A percentile compares a stretch with the other conserved stretches of the same genome.
These are phyloP conservation scores for Thalassiosira profunda DNA, from an alignment of 108 stramenopile genomes.

Conservation along the genomic window DNA sequence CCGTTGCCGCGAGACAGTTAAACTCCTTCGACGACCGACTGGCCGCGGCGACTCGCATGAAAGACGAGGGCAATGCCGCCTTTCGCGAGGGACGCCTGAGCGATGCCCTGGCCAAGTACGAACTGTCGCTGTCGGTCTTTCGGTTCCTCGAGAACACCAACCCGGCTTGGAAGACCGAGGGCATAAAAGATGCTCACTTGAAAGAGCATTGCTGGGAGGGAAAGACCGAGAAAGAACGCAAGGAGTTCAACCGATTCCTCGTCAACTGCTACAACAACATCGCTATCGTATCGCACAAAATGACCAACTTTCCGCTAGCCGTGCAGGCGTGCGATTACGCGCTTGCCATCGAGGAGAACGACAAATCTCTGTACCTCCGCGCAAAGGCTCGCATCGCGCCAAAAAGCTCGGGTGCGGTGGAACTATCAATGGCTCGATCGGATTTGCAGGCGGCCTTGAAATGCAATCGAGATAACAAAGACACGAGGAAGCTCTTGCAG, in stretches of 20 bases:
- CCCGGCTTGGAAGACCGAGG: conserved; percentile 28
- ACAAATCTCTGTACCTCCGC: conserved; percentile 41
- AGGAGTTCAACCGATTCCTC: conserved; percentile 21
- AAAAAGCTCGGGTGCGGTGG: conserved; percentile 27
- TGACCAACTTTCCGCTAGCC: conserved; percentile 20
- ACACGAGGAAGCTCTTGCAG: conserved; percentile 17
- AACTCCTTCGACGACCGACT: conserved; percentile 17
- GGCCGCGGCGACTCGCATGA: conserved; percentile 33
- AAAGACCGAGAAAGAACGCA: conserved; percentile 13
- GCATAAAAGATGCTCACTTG: conserved; percentile 50
- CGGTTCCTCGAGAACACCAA: conserved; percentile 40
- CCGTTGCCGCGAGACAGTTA: conserved; percentile 15
- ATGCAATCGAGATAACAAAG: conserved; percentile 22
- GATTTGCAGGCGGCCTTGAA: conserved; percentile 38
- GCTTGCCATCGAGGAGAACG: conserved; percentile 27
- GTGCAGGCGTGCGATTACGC: conserved; percentile 48
- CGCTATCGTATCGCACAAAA: conserved; percentile 28
- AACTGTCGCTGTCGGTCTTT: conserved; percentile 41
- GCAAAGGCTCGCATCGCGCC: conserved; percentile 38
- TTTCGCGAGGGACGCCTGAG: conserved; percentile 20
- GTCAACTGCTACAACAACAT: conserved; percentile 46
- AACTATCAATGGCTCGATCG: conserved; percentile 26
- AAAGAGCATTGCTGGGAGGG: conserved; percentile 20
- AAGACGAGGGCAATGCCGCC: conserved; percentile 39
- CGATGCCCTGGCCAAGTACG: conserved; percentile 45